Percentiles rank a stretch among this genome's conserved stretches.
Evolutionary conservation across 2,329 filamentous ascomycete genomes (phyloP).

Genomic region (Microascus cirrosus): DNA sequence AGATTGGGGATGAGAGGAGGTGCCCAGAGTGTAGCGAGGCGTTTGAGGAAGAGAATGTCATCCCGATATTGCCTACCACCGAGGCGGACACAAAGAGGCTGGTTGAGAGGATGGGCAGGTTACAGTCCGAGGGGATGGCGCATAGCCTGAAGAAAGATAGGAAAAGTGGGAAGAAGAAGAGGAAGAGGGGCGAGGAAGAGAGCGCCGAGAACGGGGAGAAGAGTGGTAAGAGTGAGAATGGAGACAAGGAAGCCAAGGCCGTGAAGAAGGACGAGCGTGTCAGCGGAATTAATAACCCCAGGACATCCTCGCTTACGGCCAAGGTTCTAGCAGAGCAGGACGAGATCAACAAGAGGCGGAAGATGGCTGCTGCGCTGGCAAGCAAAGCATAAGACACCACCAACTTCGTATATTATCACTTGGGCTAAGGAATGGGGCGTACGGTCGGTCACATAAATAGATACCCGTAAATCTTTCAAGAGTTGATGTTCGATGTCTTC

Average conservation of each 20-base stretch:
- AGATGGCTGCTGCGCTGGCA: slow-evolving; percentile 32
- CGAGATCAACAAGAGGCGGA: slow-evolving; percentile 67
- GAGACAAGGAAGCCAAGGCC: slow-evolving; percentile 15
- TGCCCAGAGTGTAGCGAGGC: slow-evolving; percentile 65
- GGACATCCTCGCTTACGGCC: slow-evolving; percentile 75
- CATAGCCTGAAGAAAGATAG: slow-evolving; percentile 83
- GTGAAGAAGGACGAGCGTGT: slow-evolving; percentile 23
- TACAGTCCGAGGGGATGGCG: slow-evolving; percentile 62
- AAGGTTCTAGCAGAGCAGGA: slow-evolving; percentile 84
- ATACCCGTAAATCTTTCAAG: neutral
- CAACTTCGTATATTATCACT: neutral
- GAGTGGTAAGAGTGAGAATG: slow-evolving; percentile 18
- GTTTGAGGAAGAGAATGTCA: slow-evolving; percentile 64
- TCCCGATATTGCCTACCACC: slow-evolving; percentile 67
- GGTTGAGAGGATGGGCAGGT: slow-evolving; percentile 51
- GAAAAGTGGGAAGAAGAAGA: slow-evolving; percentile 61
- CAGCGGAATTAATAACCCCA: slow-evolving; percentile 73
- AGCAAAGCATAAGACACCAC: neutral
- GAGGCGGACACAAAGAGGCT: slow-evolving; percentile 61
- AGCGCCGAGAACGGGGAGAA: slow-evolving; percentile 32
- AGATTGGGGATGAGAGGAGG: slow-evolving; percentile 48
- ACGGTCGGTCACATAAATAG: neutral
- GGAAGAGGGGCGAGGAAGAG: slow-evolving; percentile 35
- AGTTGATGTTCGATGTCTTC: neutral
- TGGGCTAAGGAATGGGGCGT: neutral